Evolutionary conservation across 1,284 basidiomycete genomes (phyloP).

Genomic region (Fomitopsis schrenkii): DNA sequence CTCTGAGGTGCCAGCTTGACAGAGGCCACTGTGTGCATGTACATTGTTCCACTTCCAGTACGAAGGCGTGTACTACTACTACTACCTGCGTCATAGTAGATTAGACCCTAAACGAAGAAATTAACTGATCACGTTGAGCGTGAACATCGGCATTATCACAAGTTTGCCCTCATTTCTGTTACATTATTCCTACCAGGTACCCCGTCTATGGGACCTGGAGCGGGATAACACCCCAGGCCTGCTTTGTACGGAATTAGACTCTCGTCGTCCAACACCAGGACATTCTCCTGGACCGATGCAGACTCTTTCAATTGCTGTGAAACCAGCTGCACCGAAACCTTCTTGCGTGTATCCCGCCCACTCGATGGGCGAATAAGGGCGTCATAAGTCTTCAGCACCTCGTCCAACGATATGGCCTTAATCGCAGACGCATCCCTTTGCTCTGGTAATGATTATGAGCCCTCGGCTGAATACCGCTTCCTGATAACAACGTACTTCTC

Average conservation of each 20-base stretch:
- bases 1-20: no score
- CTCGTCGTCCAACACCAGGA: slow-evolving; percentile 9
- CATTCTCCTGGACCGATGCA: background rate
- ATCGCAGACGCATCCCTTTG: slow-evolving; percentile 21
- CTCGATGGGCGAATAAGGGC: slow-evolving; percentile 19
- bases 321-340: slow-evolving; percentile 25
- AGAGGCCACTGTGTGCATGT: no score
- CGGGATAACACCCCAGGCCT: slow-evolving; percentile 18
- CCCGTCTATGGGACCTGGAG: slow-evolving; percentile 14
- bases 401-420: slow-evolving; percentile 15
- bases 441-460: slow-evolving; percentile 9
- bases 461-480: no score
- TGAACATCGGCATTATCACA: background rate
- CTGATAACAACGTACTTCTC: slow-evolving; percentile 14
- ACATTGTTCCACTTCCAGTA: no score
- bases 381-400: slow-evolving; percentile 22
- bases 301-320: slow-evolving; percentile 19
- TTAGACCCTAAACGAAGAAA: no score
- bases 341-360: slow-evolving; percentile 17
- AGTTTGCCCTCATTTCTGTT: background rate
- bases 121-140: background rate
- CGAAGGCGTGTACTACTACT: no score
- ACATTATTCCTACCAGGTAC: background rate
- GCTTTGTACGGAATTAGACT: slow-evolving; percentile 18
- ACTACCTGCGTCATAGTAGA: no score